Evolutionary conservation across 768 basidiomycete species (phyloP).

Genomic region (Boletus coccyginus): DNA sequence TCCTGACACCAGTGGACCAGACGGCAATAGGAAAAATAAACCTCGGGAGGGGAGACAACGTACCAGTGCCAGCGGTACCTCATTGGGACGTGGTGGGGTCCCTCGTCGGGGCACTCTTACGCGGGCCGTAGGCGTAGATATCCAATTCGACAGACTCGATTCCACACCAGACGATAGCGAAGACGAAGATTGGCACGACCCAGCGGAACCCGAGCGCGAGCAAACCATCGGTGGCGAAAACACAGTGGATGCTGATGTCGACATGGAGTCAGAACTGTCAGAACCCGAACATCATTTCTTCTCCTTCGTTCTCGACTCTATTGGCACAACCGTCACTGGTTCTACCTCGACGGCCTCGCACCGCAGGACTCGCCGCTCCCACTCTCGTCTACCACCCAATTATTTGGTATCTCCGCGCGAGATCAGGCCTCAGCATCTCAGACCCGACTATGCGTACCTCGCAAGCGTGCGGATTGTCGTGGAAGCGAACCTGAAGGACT

Average conservation of each 20-base stretch:
- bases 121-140: constrained; percentile 16
- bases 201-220: background rate
- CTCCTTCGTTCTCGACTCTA: constrained; percentile 4
- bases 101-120: constrained; percentile 12
- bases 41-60: background rate
- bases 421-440: constrained; percentile 29
- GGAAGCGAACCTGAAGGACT: constrained; percentile 48
- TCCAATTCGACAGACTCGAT: constrained; percentile 9
- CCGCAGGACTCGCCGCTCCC: constrained; percentile 19
- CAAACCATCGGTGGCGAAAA: background rate
- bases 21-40: background rate
- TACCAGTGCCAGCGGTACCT: background rate
- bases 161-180: constrained; percentile 11
- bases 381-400: constrained; percentile 11
- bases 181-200: constrained; percentile 25
- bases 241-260: background rate
- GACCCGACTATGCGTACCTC: constrained; percentile 53
- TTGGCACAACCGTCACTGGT: background rate
- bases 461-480: constrained; percentile 49
- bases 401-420: constrained; percentile 17
- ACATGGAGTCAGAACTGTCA: constrained; percentile 8
- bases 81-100: background rate
- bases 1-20: background rate
- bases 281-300: constrained; percentile 11
- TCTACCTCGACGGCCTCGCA: constrained; percentile 2